These are phyloP conservation scores for Dorcoceras hygrometricum DNA, from an alignment of 257 asterid species.

Conservation along the genomic window DNA sequence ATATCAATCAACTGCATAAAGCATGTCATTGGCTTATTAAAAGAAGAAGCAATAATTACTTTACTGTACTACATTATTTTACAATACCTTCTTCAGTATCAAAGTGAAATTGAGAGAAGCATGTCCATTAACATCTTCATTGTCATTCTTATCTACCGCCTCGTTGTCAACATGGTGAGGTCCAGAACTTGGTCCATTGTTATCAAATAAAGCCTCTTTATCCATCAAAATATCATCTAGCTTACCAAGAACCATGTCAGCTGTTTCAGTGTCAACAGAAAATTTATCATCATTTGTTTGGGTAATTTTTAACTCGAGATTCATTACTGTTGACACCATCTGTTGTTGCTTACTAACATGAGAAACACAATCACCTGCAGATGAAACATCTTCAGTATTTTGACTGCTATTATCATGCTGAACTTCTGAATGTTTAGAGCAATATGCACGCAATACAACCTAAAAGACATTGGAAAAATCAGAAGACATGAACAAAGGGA, in stretches of 20 bases:
- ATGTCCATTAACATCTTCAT: constrained; percentile 34
- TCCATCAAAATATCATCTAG: constrained; percentile 36
- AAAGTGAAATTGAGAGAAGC: constrained; percentile 40
- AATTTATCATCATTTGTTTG: constrained; percentile 36
- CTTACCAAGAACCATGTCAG: constrained; percentile 35
- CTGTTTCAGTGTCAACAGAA: constrained; percentile 29
- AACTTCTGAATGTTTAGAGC: constrained; percentile 85
- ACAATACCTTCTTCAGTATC: constrained; percentile 76
- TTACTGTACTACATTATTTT: constrained; percentile 8
- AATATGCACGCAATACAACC: constrained; percentile 96
- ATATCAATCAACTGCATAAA: constrained; percentile 66
- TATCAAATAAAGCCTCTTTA: constrained; percentile 38
- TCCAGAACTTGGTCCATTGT: constrained; percentile 29
- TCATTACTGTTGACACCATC: constrained; percentile 19
- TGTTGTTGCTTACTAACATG: constrained; percentile 28
- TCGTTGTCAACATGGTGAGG: constrained; percentile 32
- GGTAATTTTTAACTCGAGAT: constrained; percentile 29
- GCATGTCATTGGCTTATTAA: constrained; percentile 17
- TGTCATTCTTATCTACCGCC: constrained; percentile 33
- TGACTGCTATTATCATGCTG: constrained; percentile 42
- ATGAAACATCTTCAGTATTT: constrained; percentile 36
- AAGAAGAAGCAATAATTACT: constrained; percentile 7
- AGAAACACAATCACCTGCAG: constrained; percentile 47
- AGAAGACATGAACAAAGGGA: constrained; percentile 20
- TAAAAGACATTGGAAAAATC: constrained; percentile 28